Percentiles rank a stretch among this genome's conserved stretches.
phyloP scores from a whole-genome alignment of 257 asterid genomes.

The Nicotiana benthamiana region DNA sequence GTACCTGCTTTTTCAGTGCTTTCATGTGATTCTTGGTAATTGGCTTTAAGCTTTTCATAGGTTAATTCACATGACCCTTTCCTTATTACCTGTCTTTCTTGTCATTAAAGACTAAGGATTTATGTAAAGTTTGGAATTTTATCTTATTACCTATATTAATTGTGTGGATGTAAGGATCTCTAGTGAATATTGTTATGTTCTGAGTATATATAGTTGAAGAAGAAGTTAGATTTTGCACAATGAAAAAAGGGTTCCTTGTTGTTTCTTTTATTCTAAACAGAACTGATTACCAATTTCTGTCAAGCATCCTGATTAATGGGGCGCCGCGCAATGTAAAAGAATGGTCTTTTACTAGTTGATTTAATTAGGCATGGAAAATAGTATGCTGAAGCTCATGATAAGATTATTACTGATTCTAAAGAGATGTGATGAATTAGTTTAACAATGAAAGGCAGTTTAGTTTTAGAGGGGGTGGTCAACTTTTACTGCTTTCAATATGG shows the following conservation, averaged over 20 bases:
- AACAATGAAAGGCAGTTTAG: slow-evolving; percentile 50
- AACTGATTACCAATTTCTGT: slow-evolving; percentile 30
- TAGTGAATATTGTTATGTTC: slow-evolving; percentile 21
- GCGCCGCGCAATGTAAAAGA: slow-evolving; percentile 13
- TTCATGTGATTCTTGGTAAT: slow-evolving; percentile 63
- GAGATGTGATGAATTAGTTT: slow-evolving; percentile 31
- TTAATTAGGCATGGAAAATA: slow-evolving; percentile 29
- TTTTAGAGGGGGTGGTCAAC: slow-evolving; percentile 34
- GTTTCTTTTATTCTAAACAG: slow-evolving; percentile 34
- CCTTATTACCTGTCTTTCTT: slow-evolving; percentile 20
- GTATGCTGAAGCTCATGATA: slow-evolving; percentile 15
- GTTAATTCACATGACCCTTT: slow-evolving; percentile 47
- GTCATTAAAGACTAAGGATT: neutral
- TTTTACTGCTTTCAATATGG: slow-evolving; percentile 36
- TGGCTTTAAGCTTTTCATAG: slow-evolving; percentile 21
- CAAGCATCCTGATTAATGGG: slow-evolving; percentile 16
- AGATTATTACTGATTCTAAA: slow-evolving; percentile 21
- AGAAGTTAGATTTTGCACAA: slow-evolving; percentile 13
- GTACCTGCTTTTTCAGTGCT: slow-evolving; percentile 41
- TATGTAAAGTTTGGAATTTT: neutral
- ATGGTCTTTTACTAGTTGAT: slow-evolving; percentile 14
- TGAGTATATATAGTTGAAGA: slow-evolving; percentile 18
- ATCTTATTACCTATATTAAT: neutral
- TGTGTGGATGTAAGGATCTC: slow-evolving; percentile 19
- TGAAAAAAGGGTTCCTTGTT: slow-evolving; percentile 26